phyloP scores from a whole-genome alignment of 2,329 filamentous ascomycete genomes.

The Colletotrichum sansevieriae region DNA sequence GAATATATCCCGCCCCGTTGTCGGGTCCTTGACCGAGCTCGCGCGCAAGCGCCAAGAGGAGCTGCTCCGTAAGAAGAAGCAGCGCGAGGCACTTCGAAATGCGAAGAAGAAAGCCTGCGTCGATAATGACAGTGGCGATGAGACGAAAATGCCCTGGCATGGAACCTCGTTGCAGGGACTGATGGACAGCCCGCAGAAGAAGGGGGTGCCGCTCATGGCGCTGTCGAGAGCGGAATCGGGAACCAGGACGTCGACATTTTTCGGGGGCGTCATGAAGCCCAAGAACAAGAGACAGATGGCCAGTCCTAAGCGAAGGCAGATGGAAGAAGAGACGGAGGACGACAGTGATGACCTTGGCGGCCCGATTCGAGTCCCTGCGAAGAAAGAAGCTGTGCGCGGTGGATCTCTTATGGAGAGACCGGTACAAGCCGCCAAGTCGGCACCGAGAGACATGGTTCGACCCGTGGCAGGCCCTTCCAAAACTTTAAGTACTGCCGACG shows the following conservation, averaged over 20 bases:
- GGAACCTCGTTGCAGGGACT: constrained; percentile 56
- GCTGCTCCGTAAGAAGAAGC: constrained; percentile 51
- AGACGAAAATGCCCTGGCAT: constrained; percentile 46
- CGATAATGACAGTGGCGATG: constrained; percentile 49
- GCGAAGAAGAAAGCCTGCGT: constrained; percentile 39
- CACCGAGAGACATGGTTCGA: not conserved
- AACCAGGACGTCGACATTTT: constrained; percentile 48
- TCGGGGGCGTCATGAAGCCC: constrained; percentile 30
- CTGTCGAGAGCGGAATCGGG: constrained; percentile 45
- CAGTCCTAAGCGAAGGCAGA: constrained; percentile 27
- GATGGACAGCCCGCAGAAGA: constrained; percentile 57
- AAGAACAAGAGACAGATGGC: constrained; percentile 34
- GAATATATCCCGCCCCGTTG: constrained; percentile 65
- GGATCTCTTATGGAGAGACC: not conserved
- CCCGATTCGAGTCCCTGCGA: not conserved
- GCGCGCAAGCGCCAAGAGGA: constrained; percentile 53
- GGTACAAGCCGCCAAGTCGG: not conserved
- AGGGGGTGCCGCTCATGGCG: constrained; percentile 44
- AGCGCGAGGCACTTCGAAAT: constrained; percentile 49
- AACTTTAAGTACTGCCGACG: not conserved
- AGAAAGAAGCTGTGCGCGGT: not conserved
- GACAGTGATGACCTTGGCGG: constrained; percentile 35
- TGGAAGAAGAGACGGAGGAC: constrained; percentile 16
- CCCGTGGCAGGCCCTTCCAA: not conserved
- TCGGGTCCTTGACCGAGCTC: constrained; percentile 54